Conservation (phyloP, 1,139 yeast species). For the Maudiozyma humilis region DNA sequence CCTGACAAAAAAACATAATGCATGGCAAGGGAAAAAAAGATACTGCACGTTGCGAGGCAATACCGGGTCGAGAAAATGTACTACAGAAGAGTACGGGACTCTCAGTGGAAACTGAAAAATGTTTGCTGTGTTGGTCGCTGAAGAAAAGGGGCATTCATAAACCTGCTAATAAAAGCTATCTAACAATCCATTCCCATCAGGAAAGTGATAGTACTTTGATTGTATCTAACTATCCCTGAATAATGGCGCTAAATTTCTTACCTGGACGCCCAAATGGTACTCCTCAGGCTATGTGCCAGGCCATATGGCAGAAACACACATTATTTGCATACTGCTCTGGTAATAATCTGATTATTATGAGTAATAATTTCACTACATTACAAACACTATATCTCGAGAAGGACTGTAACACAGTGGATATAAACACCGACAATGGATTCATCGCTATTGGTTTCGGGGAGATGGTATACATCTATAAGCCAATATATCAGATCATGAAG, state of each 20-base stretch:
- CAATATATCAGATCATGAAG: slow-evolving; percentile 35
- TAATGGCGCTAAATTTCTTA: slow-evolving; percentile 60
- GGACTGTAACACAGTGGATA: slow-evolving; percentile 61
- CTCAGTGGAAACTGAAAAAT: too few relatives aligned
- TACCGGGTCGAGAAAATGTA: not conserved
- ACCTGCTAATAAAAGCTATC: too few relatives aligned
- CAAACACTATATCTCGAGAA: slow-evolving; percentile 69
- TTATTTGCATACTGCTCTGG: slow-evolving; percentile 79
- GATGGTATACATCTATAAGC: slow-evolving; percentile 32
- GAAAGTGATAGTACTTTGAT: too few relatives aligned
- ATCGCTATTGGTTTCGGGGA: slow-evolving; percentile 36
- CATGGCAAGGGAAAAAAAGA: not conserved
- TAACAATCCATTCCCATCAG: too few relatives aligned
- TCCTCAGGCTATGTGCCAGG: slow-evolving; percentile 50
- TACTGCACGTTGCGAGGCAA: not conserved
- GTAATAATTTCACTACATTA: slow-evolving; percentile 44
- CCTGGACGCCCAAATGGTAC: slow-evolving; percentile 78
- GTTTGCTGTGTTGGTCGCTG: too few relatives aligned
- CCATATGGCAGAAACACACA: slow-evolving; percentile 59
- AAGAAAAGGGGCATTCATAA: too few relatives aligned
- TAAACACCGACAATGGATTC: slow-evolving; percentile 50
- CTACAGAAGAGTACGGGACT: too few relatives aligned
- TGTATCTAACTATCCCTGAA: too few relatives aligned
- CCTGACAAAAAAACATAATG: not conserved
- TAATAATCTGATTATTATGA: slow-evolving; percentile 64